These are phyloP conservation scores for Diversispora eburnea DNA, from an alignment of 192 early-diverging fungal species.

Conservation along the genomic window DNA sequence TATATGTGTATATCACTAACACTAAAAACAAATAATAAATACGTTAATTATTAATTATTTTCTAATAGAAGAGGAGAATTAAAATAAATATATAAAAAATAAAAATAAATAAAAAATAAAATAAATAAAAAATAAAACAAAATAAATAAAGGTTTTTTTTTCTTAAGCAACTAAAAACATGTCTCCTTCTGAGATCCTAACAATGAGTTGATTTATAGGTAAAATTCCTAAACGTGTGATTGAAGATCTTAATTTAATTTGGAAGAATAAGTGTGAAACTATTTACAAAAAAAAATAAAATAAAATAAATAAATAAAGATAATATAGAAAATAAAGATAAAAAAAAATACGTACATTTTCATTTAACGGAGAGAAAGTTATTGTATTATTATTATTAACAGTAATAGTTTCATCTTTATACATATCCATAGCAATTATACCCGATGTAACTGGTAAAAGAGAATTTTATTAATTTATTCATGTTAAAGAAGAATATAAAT, in stretches of 20 bases:
- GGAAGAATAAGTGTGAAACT: conserved; percentile 56
- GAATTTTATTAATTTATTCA: background rate
- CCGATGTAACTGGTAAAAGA: conserved; percentile 30
- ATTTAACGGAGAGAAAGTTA: conserved; percentile 57
- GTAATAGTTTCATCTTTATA: conserved; percentile 61
- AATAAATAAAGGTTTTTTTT: too few species aligned
- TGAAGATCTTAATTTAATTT: conserved; percentile 57
- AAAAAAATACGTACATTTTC: conserved; percentile 56
- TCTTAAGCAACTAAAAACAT: conserved; percentile 52
- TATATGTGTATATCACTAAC: too few species aligned
- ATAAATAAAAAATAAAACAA: too few species aligned
- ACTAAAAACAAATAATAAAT: too few species aligned
- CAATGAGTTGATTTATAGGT: conserved; percentile 53
- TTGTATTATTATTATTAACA: conserved; percentile 54
- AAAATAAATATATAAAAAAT: too few species aligned
- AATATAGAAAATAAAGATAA: background rate
- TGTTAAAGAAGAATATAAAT: background rate
- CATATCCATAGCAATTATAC: conserved; percentile 52
- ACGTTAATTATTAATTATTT: too few species aligned
- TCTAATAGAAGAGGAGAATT: too few species aligned
- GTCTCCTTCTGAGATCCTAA: conserved; percentile 58
- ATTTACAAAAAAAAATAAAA: background rate
- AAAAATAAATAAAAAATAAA: too few species aligned
- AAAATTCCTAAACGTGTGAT: conserved; percentile 51
- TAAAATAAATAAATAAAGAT: background rate